Evolutionary conservation across 257 asterid species (phyloP), one percentile per base, ranked within the genome.

Genomic region (Solanum medicagineum): DNA sequence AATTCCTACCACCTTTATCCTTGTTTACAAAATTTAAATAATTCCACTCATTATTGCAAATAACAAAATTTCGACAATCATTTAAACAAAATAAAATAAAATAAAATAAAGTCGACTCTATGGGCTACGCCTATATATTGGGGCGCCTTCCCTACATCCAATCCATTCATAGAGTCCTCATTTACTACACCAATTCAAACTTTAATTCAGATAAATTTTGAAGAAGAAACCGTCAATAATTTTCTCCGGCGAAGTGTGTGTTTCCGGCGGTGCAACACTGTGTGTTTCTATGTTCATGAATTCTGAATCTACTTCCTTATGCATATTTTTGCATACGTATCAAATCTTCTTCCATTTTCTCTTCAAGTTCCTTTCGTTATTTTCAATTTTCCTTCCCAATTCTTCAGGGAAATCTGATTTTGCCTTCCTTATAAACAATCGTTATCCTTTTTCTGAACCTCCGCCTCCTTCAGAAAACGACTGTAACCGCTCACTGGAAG

Each of bases 261-360:
- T 88, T 85, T 86, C 57, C 81, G 56, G 86, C 19, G 81, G 81
- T 69, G 81, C 54, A 17, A 54, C 56, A 84, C 84, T 49, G 73
- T 44, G 85, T 73, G 82, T 49, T 89, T 84, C 89, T 70, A 87
- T 87, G 91, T 86, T 85, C 84, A 83, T 87, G 88, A 83, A 85
- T 80, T 87, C 88, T 54, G 85, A 29, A 32, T 87, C 87, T 62
- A 54, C 19, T 75, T 59, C 54, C 57, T 57, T 85, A 87, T 89
- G 91, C 91, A 87, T 80, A 77, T 71, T 83, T 81, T 84, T 86
- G 88, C 88, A 85, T 83, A 17, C 55, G 16, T 24, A 59, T 71
- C 47, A 36, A 6, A 82, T 83, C 81, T 44, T 57, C 71, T 65
- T 54, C 77, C 26, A 53, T 83, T 83, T 83, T 45, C 90, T 80